Evolutionary conservation across 106 monocot species (phyloP).

Genomic region (Dendrobium nobile): DNA sequence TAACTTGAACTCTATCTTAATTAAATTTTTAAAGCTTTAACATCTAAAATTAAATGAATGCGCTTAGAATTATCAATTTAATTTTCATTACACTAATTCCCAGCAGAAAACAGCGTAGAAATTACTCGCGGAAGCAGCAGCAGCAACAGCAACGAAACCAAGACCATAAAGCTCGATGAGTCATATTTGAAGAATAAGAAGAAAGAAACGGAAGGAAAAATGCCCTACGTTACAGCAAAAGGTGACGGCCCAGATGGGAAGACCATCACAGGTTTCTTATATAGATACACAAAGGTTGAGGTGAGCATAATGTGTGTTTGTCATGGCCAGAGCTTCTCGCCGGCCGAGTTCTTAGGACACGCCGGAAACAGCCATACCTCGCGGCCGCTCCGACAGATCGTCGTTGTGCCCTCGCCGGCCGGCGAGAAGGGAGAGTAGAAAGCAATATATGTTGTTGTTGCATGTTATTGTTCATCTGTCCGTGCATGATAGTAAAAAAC

Average conservation of each 20-base stretch:
- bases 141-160: too few species aligned
- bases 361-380: constrained; percentile 7
- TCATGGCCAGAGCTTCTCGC: constrained; percentile 16
- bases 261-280: constrained; percentile 4
- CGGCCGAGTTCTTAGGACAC: constrained; percentile 9
- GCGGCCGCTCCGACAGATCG: constrained; percentile 1
- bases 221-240: constrained; percentile 7
- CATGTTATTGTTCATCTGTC: too few species aligned
- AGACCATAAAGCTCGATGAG: neutral
- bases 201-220: neutral
- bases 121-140: neutral
- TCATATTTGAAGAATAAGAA: too few species aligned
- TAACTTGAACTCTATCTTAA: too few species aligned
- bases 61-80: neutral
- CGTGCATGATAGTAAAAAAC: too few species aligned
- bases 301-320: constrained; percentile 17
- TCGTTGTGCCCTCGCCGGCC: neutral
- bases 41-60: too few species aligned
- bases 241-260: constrained; percentile 10
- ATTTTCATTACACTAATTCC: neutral
- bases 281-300: constrained; percentile 3
- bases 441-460: neutral
- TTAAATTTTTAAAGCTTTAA: too few species aligned
- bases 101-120: neutral
- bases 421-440: neutral